Evolutionary conservation across 345 rosid genomes (phyloP), one percentile per base, ranked within the genome.

Genomic region (Cardamine occulta): DNA sequence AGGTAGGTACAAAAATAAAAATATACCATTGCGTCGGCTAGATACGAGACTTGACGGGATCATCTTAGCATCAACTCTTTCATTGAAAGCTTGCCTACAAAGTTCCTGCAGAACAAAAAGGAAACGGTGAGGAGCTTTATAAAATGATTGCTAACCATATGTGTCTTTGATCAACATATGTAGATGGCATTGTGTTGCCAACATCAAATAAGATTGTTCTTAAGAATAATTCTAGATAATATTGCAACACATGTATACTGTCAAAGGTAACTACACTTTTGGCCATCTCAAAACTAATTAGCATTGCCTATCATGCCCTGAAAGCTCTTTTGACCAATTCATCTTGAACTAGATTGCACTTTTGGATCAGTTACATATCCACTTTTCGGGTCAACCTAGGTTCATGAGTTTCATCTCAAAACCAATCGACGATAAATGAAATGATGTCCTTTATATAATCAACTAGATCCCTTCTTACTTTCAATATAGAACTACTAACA

Each of bases 11-110:
- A 40, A 40, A 19, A 61, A 61, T 19, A 80, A 45, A 67, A 9
- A 70, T 60, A 34, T 88, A 88, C 87, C 93, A 79, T 49, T 68
- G 66, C 47, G 14, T 11, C 87, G 85, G 70, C 54, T 79, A 23
- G 88, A 85, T 54, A 67, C 45, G 47, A 75, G 37, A 73, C 55
- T 83, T 19, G 59, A 52, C 12, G 75, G 83, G 51, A 81, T 59
- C 90, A 87, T 80, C 79, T 80, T 83, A 31, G 86, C 91, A 52
- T 81, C 79, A 60, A 83, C 89, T 32, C 51, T 65, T 79, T 75
- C 84, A 23, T 82, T 39, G 73, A 89, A 55, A 58, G 86, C 91
- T 26, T 75, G 68, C 85, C 81, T 60, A 75, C 84, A 72, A 63
- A 87, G 65, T 57, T 85, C 85, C 94, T 85, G 75, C 66, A 72